Percentiles rank a stretch among this genome's conserved stretches.
These are phyloP conservation scores for Kwoniella dejecticola DNA, from an alignment of 768 basidiomycete genomes.

Conservation along the genomic window DNA sequence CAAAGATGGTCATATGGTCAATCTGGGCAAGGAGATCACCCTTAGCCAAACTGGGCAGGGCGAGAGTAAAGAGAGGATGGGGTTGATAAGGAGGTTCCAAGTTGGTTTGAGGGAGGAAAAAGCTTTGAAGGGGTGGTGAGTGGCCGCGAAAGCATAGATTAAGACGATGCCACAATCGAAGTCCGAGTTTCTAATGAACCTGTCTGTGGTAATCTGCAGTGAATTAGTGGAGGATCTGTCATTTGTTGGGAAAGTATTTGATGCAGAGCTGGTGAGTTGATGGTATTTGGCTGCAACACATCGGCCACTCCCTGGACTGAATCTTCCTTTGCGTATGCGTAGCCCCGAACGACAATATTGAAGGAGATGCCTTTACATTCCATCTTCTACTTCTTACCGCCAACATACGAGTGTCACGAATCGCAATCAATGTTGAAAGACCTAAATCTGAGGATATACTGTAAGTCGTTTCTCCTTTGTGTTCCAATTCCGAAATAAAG, in stretches of 20 bases:
- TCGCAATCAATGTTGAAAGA: constrained; percentile 59
- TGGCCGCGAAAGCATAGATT: too few species aligned
- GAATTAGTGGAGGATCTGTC: constrained; percentile 50
- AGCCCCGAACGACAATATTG: constrained; percentile 55
- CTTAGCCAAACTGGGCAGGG: background rate
- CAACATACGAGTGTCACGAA: constrained; percentile 63
- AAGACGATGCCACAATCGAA: background rate
- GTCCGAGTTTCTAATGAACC: background rate
- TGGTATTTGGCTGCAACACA: too few species aligned
- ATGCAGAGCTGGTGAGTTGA: constrained; percentile 56
- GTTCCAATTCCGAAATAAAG: background rate
- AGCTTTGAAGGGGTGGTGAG: constrained; percentile 44
- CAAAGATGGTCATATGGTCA: constrained; percentile 53
- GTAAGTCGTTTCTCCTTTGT: constrained; percentile 12
- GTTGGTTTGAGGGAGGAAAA: constrained; percentile 34
- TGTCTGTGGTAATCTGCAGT: constrained; percentile 9
- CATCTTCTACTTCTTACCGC: constrained; percentile 77
- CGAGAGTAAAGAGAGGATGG: constrained; percentile 53
- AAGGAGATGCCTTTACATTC: constrained; percentile 70
- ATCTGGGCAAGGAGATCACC: constrained; percentile 22
- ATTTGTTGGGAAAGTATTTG: constrained; percentile 68
- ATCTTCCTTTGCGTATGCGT: constrained; percentile 9
- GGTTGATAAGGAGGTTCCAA: constrained; percentile 62
- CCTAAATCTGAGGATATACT: constrained; percentile 18
- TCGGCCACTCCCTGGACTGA: too few species aligned